Evolutionary conservation across 2,329 filamentous ascomycete species (phyloP), one percentile per base, ranked within the genome.

Genomic region (Botrytis tulipae): DNA sequence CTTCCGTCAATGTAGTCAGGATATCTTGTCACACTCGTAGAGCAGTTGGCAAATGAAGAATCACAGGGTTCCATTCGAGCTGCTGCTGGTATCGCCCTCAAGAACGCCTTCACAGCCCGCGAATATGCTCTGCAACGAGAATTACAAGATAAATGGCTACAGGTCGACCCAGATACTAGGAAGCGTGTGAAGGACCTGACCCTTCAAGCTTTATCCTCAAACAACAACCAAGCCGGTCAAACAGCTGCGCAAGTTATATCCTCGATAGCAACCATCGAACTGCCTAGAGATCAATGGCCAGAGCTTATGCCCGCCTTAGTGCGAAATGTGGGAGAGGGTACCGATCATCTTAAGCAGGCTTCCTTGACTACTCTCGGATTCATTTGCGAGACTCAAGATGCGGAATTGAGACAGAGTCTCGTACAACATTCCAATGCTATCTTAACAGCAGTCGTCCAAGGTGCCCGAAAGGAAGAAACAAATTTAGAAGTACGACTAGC

Each of bases 311-410:
- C 90, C 75, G 89, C 88, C 48, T 87, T 99, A 78, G 96, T 99
- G 77, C 92, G 95, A 83, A 97, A 96, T 83, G 95, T 99, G 78
- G 95, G 93, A 82, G 90, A 91, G 77, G 96, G 95, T 77, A 89
- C 87, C 80, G 92, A 95, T 81, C 90, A 94, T 84, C 90, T 97
- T 82, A 99, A 98, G 87, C 95, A 98, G 85, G 88, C 95, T 60
- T 98, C 95, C 62, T 86, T 99, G 80, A 95, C 94, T 73, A 92
- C 95, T n/a, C 98, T 99, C 83, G 96, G 96, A 79, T 99, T 96
- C 85, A 95, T 99, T 80, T 99, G 96, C 87, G 96, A 99, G 84
- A 95, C 93, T 79, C 94, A 97, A 81, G 96, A 99, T 81, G 82
- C 89, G 67, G 95, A 98, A 75, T 89, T 99, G 70, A 90, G 96